phyloP scores from a whole-genome alignment of 2,329 filamentous ascomycete genomes.

The Cladobotryum protrusum region DNA sequence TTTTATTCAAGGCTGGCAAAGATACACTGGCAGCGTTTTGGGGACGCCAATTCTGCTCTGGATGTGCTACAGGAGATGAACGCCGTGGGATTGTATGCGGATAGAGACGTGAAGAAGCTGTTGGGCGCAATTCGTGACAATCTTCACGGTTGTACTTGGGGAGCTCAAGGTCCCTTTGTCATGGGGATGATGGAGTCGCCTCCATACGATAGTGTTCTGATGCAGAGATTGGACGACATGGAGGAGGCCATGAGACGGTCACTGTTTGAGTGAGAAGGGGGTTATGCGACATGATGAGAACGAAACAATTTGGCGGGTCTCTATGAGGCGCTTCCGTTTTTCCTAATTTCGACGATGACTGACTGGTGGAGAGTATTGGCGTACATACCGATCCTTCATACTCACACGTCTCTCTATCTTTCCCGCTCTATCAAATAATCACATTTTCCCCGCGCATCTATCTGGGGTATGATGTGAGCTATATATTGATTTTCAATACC shows the following conservation, averaged over 20 bases:
- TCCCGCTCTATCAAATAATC: too few relatives aligned
- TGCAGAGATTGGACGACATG: constrained; percentile 23
- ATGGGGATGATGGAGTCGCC: constrained; percentile 33
- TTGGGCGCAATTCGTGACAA: constrained; percentile 27
- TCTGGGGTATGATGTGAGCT: too few relatives aligned
- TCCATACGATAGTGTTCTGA: constrained; percentile 26
- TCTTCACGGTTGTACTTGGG: constrained; percentile 29
- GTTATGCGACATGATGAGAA: not conserved
- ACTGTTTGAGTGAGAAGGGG: constrained; percentile 7
- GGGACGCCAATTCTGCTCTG: constrained; percentile 50
- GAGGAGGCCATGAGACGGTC: constrained; percentile 13
- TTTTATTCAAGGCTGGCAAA: constrained; percentile 64
- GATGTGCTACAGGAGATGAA: constrained; percentile 60
- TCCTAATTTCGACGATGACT: too few relatives aligned
- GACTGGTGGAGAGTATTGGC: too few relatives aligned
- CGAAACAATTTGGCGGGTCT: not conserved
- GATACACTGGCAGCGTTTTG: constrained; percentile 55
- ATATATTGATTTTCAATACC: too few relatives aligned
- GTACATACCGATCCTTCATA: too few relatives aligned
- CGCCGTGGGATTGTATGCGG: constrained; percentile 52
- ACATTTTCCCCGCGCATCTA: too few relatives aligned
- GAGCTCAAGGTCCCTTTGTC: constrained; percentile 32
- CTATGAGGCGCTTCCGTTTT: too few relatives aligned
- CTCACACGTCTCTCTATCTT: too few relatives aligned
- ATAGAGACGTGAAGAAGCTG: constrained; percentile 29